Evolutionary conservation across 768 basidiomycete genomes (phyloP).

Genomic region (Lyophyllum semitale): DNA sequence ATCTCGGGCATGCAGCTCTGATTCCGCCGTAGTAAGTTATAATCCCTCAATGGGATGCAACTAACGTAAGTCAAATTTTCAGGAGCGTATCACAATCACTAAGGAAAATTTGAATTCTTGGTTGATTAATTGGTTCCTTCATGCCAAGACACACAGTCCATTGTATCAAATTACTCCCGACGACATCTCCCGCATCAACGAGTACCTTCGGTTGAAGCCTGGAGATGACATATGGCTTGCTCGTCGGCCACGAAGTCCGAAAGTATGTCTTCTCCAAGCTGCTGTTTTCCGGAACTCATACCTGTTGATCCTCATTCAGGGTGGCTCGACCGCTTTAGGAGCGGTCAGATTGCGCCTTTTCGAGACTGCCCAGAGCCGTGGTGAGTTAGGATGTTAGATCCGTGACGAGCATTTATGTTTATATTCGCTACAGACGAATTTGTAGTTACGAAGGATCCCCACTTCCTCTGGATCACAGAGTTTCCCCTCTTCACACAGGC

Average conservation of each 20-base stretch:
- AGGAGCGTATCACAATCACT: slow-evolving; percentile 57
- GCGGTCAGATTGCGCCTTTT: slow-evolving; percentile 65
- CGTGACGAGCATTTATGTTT: slow-evolving; percentile 10
- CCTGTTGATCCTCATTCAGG: slow-evolving; percentile 46
- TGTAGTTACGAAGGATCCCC: slow-evolving; percentile 56
- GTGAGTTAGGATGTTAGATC: slow-evolving; percentile 36
- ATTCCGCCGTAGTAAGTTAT: slow-evolving; percentile 30
- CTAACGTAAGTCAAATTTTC: slow-evolving; percentile 18
- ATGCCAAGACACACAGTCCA: slow-evolving; percentile 27
- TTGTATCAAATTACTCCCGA: slow-evolving; percentile 16
- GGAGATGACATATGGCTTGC: slow-evolving; percentile 64
- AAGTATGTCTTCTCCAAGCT: slow-evolving; percentile 41
- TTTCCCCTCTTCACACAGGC: slow-evolving; percentile 89
- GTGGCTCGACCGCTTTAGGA: slow-evolving; percentile 84
- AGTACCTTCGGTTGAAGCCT: slow-evolving; percentile 41
- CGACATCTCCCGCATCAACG: slow-evolving; percentile 37
- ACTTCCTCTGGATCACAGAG: slow-evolving; percentile 95
- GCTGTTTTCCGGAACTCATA: slow-evolving; percentile 20
- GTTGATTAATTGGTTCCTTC: slow-evolving; percentile 51
- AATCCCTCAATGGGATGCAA: background rate
- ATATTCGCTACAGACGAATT: slow-evolving; percentile 50
- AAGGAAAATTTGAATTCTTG: slow-evolving; percentile 46
- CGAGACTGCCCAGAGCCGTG: slow-evolving; percentile 64
- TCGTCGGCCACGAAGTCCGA: slow-evolving; percentile 48
- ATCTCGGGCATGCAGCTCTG: slow-evolving; percentile 34